phyloP scores from a whole-genome alignment of 129 eudicot genomes.

The Deinandra increscens region DNA sequence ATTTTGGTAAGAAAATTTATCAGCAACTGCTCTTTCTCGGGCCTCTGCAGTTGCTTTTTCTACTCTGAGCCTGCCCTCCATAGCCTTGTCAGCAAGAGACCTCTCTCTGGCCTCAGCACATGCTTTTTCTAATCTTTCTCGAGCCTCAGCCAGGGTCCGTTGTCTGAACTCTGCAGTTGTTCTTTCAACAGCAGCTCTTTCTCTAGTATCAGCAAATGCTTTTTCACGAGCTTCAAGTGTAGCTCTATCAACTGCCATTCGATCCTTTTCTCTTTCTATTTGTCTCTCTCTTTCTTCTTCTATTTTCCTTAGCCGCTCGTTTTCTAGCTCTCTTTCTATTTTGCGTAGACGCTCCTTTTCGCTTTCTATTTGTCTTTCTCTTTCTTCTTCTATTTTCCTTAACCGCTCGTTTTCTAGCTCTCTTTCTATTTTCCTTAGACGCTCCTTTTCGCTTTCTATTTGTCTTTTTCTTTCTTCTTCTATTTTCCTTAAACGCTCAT shows the following conservation, averaged over 20 bases:
- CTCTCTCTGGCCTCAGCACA: constrained; percentile 76
- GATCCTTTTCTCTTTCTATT: constrained; percentile 67
- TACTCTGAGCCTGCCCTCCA: constrained; percentile 52
- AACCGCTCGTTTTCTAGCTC: constrained; percentile 55
- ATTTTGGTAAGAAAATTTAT: constrained; percentile 45
- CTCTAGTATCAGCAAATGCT: constrained; percentile 69
- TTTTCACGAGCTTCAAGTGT: constrained; percentile 79
- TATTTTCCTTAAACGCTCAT: constrained; percentile 50
- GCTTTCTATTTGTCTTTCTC: neutral
- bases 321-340: constrained; percentile 6
- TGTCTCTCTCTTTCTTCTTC: neutral
- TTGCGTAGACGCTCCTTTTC: constrained; percentile 9
- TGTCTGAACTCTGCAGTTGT: constrained; percentile 83
- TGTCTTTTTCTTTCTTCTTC: constrained; percentile 36
- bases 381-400: constrained; percentile 51
- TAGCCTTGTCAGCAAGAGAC: constrained; percentile 47
- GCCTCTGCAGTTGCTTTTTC: constrained; percentile 64
- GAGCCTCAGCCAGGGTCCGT: constrained; percentile 79
- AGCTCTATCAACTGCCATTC: constrained; percentile 79
- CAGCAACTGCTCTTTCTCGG: constrained; percentile 63
- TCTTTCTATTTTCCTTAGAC: constrained; percentile 39
- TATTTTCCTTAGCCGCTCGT: neutral
- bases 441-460: neutral
- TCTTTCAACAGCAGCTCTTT: constrained; percentile 75
- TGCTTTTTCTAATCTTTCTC: constrained; percentile 88